Conservation (phyloP, 768 basidiomycete genomes). For the Sutorius australiensis region DNA sequence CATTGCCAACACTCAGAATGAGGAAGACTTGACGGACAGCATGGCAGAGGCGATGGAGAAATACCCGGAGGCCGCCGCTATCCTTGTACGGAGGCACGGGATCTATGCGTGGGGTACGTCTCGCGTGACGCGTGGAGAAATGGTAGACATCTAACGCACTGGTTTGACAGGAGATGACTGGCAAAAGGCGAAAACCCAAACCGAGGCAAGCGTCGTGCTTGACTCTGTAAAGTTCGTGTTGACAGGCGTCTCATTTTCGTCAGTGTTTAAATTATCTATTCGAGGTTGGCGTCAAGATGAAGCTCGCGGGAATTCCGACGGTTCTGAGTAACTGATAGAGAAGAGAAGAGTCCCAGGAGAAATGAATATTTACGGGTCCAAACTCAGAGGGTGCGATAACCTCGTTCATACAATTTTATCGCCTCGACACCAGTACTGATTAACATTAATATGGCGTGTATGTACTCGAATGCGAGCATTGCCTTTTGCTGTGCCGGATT, state of each 20-base stretch:
- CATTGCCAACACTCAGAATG: constrained; percentile 87
- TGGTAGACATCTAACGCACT: constrained; percentile 4
- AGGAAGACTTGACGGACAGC: constrained; percentile 84
- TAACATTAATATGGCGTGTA: constrained; percentile 2
- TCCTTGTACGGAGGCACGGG: constrained; percentile 76
- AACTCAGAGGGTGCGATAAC: neutral
- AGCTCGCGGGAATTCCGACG: constrained; percentile 54
- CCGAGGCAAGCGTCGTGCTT: constrained; percentile 50
- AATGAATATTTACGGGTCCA: neutral
- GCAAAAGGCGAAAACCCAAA: constrained; percentile 88
- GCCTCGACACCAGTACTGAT: neutral
- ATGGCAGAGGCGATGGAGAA: constrained; percentile 83
- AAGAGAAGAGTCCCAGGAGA: too few relatives aligned
- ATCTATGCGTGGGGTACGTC: constrained; percentile 81
- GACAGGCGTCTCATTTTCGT: neutral
- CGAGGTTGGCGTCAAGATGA: constrained; percentile 85
- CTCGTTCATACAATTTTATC: neutral
- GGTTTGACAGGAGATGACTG: constrained; percentile 54
- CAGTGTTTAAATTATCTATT: constrained; percentile 90
- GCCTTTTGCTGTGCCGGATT: neutral
- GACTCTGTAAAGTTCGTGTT: neutral
- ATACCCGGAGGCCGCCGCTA: constrained; percentile 73
- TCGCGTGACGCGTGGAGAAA: neutral
- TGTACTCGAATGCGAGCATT: neutral
- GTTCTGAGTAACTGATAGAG: constrained; percentile 27